phyloP scores from a whole-genome alignment of 2,329 filamentous ascomycete species.

The Basipetospora chlamydospora region DNA sequence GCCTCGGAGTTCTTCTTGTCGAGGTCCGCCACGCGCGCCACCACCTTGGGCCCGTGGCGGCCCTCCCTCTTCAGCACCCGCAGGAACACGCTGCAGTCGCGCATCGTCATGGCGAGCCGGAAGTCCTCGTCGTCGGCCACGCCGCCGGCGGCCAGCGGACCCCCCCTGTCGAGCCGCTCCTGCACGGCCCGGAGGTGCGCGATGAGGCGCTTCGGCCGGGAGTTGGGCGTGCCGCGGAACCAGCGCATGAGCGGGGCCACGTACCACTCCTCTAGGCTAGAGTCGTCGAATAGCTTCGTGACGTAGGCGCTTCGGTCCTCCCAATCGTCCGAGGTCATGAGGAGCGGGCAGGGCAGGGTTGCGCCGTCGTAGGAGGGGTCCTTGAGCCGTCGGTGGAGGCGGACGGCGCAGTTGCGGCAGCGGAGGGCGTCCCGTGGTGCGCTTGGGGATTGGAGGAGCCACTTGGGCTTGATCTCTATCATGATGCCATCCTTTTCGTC shows the following conservation, averaged over 20 bases:
- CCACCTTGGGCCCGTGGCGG: slow-evolving; percentile 10
- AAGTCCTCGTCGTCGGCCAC: slow-evolving; percentile 33
- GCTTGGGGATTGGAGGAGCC: slow-evolving; percentile 62
- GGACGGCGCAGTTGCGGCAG: slow-evolving; percentile 60
- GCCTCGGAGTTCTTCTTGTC: slow-evolving; percentile 57
- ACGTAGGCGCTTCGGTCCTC: slow-evolving; percentile 24
- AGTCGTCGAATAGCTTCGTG: slow-evolving; percentile 13
- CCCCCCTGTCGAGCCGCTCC: slow-evolving; percentile 26
- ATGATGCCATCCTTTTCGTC: slow-evolving; percentile 22
- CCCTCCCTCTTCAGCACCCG: slow-evolving; percentile 26
- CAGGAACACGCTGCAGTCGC: slow-evolving; percentile 65
- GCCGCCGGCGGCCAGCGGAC: slow-evolving; percentile 27
- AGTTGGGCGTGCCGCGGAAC: slow-evolving; percentile 5
- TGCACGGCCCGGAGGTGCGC: slow-evolving; percentile 21
- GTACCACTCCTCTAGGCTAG: slow-evolving; percentile 6
- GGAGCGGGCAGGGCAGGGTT: slow-evolving; percentile 45
- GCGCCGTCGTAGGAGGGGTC: slow-evolving; percentile 17
- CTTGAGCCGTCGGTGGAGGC: slow-evolving; percentile 21
- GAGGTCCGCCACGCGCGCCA: slow-evolving; percentile 47
- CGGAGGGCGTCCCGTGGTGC: slow-evolving; percentile 47
- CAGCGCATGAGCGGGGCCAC: slow-evolving; percentile 7
- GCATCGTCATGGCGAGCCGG: slow-evolving; percentile 61
- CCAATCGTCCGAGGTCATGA: slow-evolving; percentile 15
- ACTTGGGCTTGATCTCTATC: slow-evolving; percentile 74
- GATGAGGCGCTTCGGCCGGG: slow-evolving; percentile 17